Percentiles rank a stretch among this genome's conserved stretches.
phyloP scores from a whole-genome alignment of 108 stramenopile genomes.

The Chaetoceros muelleri region DNA sequence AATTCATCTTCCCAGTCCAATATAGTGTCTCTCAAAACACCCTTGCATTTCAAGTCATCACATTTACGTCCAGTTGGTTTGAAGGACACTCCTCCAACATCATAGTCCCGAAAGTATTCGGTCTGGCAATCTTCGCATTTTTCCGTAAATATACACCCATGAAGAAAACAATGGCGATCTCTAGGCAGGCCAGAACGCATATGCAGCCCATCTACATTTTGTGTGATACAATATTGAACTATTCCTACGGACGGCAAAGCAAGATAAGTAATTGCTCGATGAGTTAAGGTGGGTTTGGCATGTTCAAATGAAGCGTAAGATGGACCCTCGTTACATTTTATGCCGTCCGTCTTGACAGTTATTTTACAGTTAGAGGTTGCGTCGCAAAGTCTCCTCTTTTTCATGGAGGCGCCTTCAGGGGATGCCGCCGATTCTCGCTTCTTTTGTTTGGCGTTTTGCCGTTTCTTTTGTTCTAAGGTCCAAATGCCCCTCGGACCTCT shows the following conservation, averaged over 20 bases:
- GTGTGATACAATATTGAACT: conserved; percentile 57
- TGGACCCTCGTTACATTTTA: neutral
- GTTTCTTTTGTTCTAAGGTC: conserved; percentile 57
- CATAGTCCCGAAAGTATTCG: conserved; percentile 64
- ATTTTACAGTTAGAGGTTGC: neutral
- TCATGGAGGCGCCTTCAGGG: no score
- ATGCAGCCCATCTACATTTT: conserved; percentile 90
- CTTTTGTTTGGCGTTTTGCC: no score
- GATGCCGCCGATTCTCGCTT: conserved; percentile 9
- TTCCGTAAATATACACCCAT: conserved; percentile 87
- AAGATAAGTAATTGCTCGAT: conserved; percentile 58
- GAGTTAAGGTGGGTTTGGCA: conserved; percentile 66
- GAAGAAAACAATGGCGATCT: conserved; percentile 46
- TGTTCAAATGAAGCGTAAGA: conserved; percentile 31
- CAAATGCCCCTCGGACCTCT: conserved; percentile 91
- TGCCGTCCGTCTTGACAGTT: neutral
- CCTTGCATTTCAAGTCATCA: conserved; percentile 25
- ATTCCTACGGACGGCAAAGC: conserved; percentile 10
- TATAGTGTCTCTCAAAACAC: conserved; percentile 60
- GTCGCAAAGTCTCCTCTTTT: neutral
- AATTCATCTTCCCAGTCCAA: conserved; percentile 85
- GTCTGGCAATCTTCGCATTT: conserved; percentile 55
- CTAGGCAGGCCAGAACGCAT: conserved; percentile 55
- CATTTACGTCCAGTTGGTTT: conserved; percentile 67
- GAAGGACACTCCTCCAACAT: conserved; percentile 74